A percentile compares a stretch with the other conserved stretches of the same genome.
phyloP scores from a whole-genome alignment of 1,284 basidiomycete species.

The Sutorius eximius region DNA sequence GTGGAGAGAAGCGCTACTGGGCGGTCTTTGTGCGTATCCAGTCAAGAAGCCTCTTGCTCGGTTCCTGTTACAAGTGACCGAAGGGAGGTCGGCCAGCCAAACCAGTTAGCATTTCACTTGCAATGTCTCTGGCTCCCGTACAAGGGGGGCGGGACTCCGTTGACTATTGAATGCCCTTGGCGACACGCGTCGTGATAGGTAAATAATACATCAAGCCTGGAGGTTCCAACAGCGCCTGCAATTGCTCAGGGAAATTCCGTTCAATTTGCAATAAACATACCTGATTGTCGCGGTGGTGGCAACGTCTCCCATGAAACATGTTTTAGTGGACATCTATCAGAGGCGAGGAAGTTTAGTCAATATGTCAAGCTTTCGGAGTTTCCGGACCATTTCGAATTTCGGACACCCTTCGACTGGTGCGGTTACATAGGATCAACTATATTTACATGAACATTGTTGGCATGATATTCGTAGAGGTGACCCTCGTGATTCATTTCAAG shows the following conservation, averaged over 20 bases:
- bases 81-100: background rate
- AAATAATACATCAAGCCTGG: background rate
- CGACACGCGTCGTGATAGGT: background rate
- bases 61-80: background rate
- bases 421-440: background rate
- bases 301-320: background rate
- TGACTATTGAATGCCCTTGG: too few species aligned
- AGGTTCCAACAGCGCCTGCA: background rate
- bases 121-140: too few species aligned
- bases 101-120: background rate
- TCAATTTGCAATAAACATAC: background rate
- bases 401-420: background rate
- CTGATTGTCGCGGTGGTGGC: background rate
- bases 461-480: background rate
- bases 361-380: background rate
- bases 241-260: background rate
- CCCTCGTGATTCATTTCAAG: constrained; percentile 6
- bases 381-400: background rate
- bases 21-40: background rate
- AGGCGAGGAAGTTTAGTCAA: background rate
- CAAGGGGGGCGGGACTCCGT: too few species aligned
- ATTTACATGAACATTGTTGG: background rate
- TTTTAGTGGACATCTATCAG: background rate
- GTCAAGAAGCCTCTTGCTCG: background rate
- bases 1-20: background rate